These are phyloP conservation scores for Xylaria polymorpha DNA, from an alignment of 2,329 filamentous ascomycete genomes.

Conservation along the genomic window DNA sequence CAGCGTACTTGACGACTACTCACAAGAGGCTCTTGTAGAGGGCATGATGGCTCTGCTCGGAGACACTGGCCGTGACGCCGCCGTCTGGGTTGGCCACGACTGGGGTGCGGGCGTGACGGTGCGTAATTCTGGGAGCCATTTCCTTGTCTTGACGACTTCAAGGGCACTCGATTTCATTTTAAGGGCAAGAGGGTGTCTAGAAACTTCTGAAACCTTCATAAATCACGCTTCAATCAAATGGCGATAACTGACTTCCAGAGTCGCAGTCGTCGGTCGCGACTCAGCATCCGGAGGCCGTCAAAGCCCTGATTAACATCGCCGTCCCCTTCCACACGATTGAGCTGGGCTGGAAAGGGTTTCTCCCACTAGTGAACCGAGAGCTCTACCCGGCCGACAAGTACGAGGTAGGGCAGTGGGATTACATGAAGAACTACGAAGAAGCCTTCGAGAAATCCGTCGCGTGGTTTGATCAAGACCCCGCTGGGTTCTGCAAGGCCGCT, in stretches of 20 bases:
- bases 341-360: slow-evolving; percentile 52
- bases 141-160: too few species aligned
- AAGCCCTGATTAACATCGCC: slow-evolving; percentile 46
- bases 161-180: too few species aligned
- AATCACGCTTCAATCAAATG: too few species aligned
- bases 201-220: too few species aligned
- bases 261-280: slow-evolving; percentile 44
- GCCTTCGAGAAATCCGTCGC: slow-evolving; percentile 41
- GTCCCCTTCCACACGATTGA: slow-evolving; percentile 58
- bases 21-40: slow-evolving; percentile 49
- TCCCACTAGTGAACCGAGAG: slow-evolving; percentile 55
- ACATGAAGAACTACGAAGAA: slow-evolving; percentile 47
- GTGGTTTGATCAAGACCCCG: slow-evolving; percentile 39
- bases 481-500: slow-evolving; percentile 26
- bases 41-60: slow-evolving; percentile 52
- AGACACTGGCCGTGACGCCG: slow-evolving; percentile 49
- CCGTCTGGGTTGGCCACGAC: slow-evolving; percentile 62
- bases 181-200: too few species aligned
- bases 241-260: too few species aligned
- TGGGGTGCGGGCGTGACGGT: slow-evolving; percentile 51
- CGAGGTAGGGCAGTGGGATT: slow-evolving; percentile 51
- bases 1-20: slow-evolving; percentile 46
- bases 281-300: slow-evolving; percentile 46
- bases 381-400: slow-evolving; percentile 59
- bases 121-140: too few species aligned